These are phyloP conservation scores for Prunus armeniaca DNA, from an alignment of 306 rosid species.

Conservation along the genomic window DNA sequence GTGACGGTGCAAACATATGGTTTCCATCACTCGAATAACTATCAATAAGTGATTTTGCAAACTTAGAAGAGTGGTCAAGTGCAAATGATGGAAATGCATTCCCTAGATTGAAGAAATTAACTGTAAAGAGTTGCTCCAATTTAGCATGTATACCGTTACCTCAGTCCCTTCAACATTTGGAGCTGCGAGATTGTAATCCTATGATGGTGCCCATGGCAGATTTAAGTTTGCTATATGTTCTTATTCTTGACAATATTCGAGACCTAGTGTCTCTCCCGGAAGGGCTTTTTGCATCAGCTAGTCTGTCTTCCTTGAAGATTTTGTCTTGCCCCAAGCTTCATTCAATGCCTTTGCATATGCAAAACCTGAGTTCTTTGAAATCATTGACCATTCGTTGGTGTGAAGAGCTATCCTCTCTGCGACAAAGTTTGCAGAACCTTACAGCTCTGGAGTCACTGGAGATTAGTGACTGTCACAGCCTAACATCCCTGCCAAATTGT, in stretches of 20 bases:
- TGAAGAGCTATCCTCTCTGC: not conserved
- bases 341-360: not conserved
- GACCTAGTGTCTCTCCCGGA: not conserved
- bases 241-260: not conserved
- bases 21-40: no score
- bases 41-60: no score
- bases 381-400: slow-evolving; percentile 13
- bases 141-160: no score
- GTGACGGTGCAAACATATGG: no score
- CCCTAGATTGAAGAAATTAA: no score
- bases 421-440: slow-evolving; percentile 5
- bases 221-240: not conserved
- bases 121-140: no score
- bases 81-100: no score
- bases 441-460: not conserved
- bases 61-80: no score
- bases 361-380: slow-evolving; percentile 1
- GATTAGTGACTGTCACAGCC: slow-evolving; percentile 7
- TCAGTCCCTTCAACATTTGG: no score
- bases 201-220: not conserved
- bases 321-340: slow-evolving; percentile 7
- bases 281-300: not conserved
- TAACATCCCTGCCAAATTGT: not conserved
- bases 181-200: no score
- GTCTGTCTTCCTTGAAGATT: slow-evolving; percentile 5